Conservation (phyloP, 2,329 filamentous ascomycete species). For the Cordyceps tenuipes region DNA sequence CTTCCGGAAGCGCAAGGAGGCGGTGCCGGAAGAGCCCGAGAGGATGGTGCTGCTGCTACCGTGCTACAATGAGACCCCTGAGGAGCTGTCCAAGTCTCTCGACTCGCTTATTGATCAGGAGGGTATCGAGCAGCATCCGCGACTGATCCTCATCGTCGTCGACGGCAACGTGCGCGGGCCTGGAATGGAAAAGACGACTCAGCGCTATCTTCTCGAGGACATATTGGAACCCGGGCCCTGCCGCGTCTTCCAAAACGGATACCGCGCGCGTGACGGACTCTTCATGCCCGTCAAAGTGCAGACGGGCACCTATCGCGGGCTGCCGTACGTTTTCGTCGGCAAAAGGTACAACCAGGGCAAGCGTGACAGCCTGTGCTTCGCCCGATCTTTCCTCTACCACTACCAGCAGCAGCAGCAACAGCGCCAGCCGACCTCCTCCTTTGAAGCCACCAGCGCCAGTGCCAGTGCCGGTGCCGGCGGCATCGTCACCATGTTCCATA, state of each 20-base stretch:
- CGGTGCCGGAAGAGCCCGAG: conserved; percentile 30
- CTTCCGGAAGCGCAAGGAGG: conserved; percentile 23
- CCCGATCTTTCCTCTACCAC: conserved; percentile 39
- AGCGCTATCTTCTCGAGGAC: conserved; percentile 38
- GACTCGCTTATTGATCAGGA: conserved; percentile 38
- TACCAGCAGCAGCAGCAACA: conserved; percentile 28
- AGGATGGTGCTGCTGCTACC: conserved; percentile 37
- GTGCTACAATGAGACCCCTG: conserved; percentile 40
- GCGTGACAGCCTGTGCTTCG: conserved; percentile 41
- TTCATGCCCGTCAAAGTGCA: conserved; percentile 38
- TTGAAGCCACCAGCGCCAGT: conserved; percentile 27
- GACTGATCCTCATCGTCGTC: conserved; percentile 39
- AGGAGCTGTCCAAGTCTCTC: conserved; percentile 35
- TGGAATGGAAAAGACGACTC: conserved; percentile 40
- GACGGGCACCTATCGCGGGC: conserved; percentile 35
- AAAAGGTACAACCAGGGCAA: conserved; percentile 43
- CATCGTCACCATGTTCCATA: conserved; percentile 37
- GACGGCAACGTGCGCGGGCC: conserved; percentile 39
- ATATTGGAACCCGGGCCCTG: conserved; percentile 31
- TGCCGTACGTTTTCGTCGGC: conserved; percentile 39
- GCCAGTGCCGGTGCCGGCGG: conserved; percentile 17
- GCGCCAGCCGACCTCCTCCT: conserved; percentile 13
- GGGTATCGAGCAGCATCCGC: conserved; percentile 32
- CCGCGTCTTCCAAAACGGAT: conserved; percentile 32
- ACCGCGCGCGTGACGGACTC: conserved; percentile 36